Percentiles rank a stretch among this genome's conserved stretches.
These are phyloP conservation scores for Lodderomyces parapsilosis DNA, from an alignment of 1,139 yeast genomes.

Conservation along the genomic window DNA sequence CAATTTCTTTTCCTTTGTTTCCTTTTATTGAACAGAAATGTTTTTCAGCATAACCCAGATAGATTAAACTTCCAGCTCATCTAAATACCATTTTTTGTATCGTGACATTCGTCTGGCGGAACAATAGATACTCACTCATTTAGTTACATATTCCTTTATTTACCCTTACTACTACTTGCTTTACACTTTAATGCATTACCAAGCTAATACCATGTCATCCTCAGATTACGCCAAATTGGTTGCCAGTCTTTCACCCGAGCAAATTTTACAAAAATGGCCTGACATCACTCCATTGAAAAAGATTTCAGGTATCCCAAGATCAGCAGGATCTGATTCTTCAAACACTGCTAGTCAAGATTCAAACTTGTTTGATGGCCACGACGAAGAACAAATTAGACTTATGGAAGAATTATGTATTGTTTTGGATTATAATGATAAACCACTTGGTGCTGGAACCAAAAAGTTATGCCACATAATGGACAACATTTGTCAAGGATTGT, in stretches of 20 bases:
- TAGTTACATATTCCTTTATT: too few relatives aligned
- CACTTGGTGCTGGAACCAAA: constrained; percentile 92
- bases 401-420: constrained; percentile 98
- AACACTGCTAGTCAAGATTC: constrained; percentile 15
- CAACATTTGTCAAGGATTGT: constrained; percentile 78
- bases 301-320: constrained; percentile 48
- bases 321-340: constrained; percentile 23
- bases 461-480: constrained; percentile 89
- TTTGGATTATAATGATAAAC: constrained; percentile 79
- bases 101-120: too few relatives aligned
- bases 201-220: background rate
- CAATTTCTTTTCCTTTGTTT: too few relatives aligned
- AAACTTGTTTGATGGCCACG: constrained; percentile 73
- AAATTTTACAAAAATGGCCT: constrained; percentile 58
- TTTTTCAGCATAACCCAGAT: too few relatives aligned
- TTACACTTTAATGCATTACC: background rate
- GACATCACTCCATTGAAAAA: constrained; percentile 57
- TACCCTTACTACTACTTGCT: too few relatives aligned
- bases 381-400: constrained; percentile 86
- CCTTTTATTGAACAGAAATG: too few relatives aligned
- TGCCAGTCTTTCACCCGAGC: constrained; percentile 42
- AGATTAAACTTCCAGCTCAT: too few relatives aligned
- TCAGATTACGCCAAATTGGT: constrained; percentile 53
- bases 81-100: too few relatives aligned
- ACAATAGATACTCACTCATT: too few relatives aligned